These are phyloP conservation scores for Geranomyces michiganensis DNA, from an alignment of 192 early-diverging fungal genomes.

Conservation along the genomic window DNA sequence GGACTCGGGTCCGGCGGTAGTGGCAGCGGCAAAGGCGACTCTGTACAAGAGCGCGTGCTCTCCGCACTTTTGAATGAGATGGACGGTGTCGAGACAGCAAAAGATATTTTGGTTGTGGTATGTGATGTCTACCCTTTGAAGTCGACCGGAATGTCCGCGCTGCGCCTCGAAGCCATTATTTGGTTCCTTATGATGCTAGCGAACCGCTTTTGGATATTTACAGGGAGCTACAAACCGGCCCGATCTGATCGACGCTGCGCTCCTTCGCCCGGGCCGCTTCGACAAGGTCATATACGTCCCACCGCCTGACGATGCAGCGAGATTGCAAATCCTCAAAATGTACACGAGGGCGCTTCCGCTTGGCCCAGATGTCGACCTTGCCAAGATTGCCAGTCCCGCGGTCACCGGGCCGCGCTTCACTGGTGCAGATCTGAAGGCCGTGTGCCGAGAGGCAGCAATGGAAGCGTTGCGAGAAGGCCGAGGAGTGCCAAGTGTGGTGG, in stretches of 20 bases:
- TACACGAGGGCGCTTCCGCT: slow-evolving; percentile 66
- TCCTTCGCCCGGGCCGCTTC: slow-evolving; percentile 83
- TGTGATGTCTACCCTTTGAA: neutral
- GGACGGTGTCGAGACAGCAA: slow-evolving; percentile 90
- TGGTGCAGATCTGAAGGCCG: slow-evolving; percentile 74
- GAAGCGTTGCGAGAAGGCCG: slow-evolving; percentile 41
- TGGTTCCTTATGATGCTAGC: neutral
- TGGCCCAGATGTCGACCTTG: slow-evolving; percentile 51
- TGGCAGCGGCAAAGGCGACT: slow-evolving; percentile 54
- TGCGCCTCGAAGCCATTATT: too few species aligned
- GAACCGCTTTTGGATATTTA: neutral
- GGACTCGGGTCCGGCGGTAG: slow-evolving; percentile 40
- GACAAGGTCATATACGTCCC: slow-evolving; percentile 81
- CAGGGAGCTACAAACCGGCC: slow-evolving; percentile 89
- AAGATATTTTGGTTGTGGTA: slow-evolving; percentile 78
- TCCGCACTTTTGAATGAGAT: slow-evolving; percentile 92
- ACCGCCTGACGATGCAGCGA: slow-evolving; percentile 52
- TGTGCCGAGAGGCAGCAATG: slow-evolving; percentile 68
- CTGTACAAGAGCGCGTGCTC: slow-evolving; percentile 86
- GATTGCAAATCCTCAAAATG: slow-evolving; percentile 70
- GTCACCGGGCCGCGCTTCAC: slow-evolving; percentile 65
- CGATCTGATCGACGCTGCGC: slow-evolving; percentile 83
- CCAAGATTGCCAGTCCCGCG: slow-evolving; percentile 44
- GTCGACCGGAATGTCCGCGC: too few species aligned
- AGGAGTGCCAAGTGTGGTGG: slow-evolving; percentile 24